Base-by-base conservation (phyloP, 2,329 filamentous ascomycete species). In the Sarocladiaceae sp. region DNA sequence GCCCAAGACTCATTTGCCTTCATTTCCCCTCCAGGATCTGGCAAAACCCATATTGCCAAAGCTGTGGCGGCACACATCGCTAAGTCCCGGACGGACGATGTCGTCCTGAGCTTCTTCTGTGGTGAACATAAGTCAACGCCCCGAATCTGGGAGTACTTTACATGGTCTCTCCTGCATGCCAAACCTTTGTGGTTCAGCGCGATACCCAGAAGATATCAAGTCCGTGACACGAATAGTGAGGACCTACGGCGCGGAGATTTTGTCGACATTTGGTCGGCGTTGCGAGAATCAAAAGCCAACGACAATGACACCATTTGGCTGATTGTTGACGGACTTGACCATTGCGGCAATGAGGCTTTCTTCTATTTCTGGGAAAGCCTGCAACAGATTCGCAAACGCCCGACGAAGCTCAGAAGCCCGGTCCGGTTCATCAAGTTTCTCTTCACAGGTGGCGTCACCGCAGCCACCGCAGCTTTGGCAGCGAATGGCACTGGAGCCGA, bases 31-130 rank as follows among this genome's bases (percentile, higher is more conserved):
- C 40, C 52, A 1, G 54, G 53, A 1, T 45, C 44, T 12, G 55
- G 55, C 3, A 57, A 57, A 40, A 51, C 55, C 3, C 46, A 55
- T 9, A 31, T 54, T 10, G 54, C 54, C 29, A 52, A 50, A 20
- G 48, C 50, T 2, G 37, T 56, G 18, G 42, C 44, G 4, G 46
- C 48, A 9, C 48, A 55, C 34, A 45, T 57, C 12, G 33, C 37
- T 10, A 39, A 31, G 3, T 41, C 45, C 2, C 33, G 46, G 4
- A 35, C 47, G 10, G 19, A 33, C 2, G 48, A 53, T 11, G 32
- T 52, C 2, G 51, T 55, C 2, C 19, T 56, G 19, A 40, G 48
- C 1, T 57, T 51, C 33, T 55, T 53, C 40, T 56, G 54, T 44
- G 47, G 45, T 11, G 27, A 33, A 4, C 40, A 47, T 9, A 45